Evolutionary conservation across 352 stramenopile species (phyloP), one percentile per base, ranked within the genome.

Genomic region (Globisporangium splendens): DNA sequence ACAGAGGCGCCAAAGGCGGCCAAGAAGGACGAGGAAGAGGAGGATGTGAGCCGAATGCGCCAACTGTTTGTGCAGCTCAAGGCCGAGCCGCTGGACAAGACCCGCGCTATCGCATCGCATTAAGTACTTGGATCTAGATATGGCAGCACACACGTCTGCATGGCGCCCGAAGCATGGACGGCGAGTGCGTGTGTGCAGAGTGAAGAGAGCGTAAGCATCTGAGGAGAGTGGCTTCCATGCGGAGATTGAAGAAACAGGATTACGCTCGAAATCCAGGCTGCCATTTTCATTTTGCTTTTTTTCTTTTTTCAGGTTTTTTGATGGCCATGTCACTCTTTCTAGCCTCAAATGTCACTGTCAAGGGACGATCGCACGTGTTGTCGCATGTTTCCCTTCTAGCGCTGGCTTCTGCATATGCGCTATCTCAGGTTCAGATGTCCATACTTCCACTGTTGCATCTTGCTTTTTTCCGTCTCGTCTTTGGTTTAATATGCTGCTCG

Each of bases 61-160:
- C 91, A 98, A 77, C 70, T 98, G 42, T 89, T 98, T 56, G 88
- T 98, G 61, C 76, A 96, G 66, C 75, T 98, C 54, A 98, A 98
- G 87, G 87, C 93, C 50, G 81, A 96, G 61, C 80, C 86, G 53
- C 75, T 93, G n/a, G 80, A 93, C 50, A 77, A 92, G 65, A 91
- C 82, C 54, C 84, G 86, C 43, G 63, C 64, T 49, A 69, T 81
- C 56, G 64, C 74, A 59, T 63, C 69, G 51, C 75, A 80, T 70
- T 81, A 81, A 55, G 63, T 42, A 42, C 39, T 35, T 80, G 93
- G 51, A 73, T 80, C 47, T 92, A 95, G 56, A 13, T 78, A 64
- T 35, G 72, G 28, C 28, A 35, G 2, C 28, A 35, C 28, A 88
- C 59, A 77, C 83, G 64, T 66, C 80, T 35, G 41, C 62, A 79